Evolutionary conservation across 2,329 filamentous ascomycete genomes (phyloP), one percentile per base, ranked within the genome.

Genomic region (Diaporthe batatas): DNA sequence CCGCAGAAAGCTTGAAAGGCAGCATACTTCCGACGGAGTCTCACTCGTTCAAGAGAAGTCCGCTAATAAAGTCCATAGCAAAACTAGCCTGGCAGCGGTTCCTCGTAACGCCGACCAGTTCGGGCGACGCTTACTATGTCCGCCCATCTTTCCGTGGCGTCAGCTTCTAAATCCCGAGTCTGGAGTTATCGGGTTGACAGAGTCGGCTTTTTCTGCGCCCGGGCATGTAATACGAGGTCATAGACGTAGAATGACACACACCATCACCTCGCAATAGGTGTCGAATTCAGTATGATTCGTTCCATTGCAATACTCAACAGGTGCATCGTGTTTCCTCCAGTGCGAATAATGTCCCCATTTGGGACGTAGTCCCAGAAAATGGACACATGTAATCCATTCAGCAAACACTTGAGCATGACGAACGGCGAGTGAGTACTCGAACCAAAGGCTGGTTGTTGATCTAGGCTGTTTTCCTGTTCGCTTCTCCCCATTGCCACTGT

Each of bases 21-120:
- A 51, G 62, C 21, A n/a, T 10, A 32, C 29, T 34, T n/a, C 44
- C n/a, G 18, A 51, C 21, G 7, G 21, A 12, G 36, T 39, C 36
- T 53, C 5, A 29, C 29, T 29, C 21, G 62, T 51, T 36, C 12
- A n/a, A 51, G n/a, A n/a, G n/a, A n/a, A 16, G 2, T 6, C 42
- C 44, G 59, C 21, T 16, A 23, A 23, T 8, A 23, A 23, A n/a
- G 11, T 16, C 36, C 32, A 34, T n/a, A 29, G 29, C 29, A 29
- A 29, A 29, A 29, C 29, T 29, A 5, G 2, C 39, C 59, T 51
- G 57, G 57, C 59, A 29, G 59, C 59, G 21, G 44, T 51, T 51
- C 6, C 62, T 65, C 44, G 62, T 51, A 65, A 65, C 62, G 44
- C 62, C 62, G 59, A 47, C 29, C 34, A 49, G 12, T 34, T 65